phyloP scores from a whole-genome alignment of 2,329 filamentous ascomycete genomes.

The Calonectria multiphialidica region DNA sequence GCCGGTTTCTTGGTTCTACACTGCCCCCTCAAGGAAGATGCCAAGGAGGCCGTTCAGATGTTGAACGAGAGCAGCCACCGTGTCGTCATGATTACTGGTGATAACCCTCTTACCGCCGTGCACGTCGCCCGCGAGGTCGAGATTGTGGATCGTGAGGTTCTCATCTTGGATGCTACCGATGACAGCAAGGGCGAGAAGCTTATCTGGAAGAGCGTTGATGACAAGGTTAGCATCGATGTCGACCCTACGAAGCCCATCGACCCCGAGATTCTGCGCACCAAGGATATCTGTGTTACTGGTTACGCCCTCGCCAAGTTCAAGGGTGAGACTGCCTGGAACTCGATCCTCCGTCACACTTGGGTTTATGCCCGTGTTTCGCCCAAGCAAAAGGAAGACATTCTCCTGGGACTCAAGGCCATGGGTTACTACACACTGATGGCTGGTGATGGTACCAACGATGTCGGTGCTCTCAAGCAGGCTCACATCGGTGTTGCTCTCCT shows the following conservation, averaged over 20 bases:
- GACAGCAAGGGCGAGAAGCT: constrained; percentile 86
- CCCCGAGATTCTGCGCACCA: constrained; percentile 81
- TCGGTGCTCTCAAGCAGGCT: constrained; percentile 96
- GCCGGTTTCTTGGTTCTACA: constrained; percentile 96
- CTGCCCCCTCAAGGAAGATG: constrained; percentile 96
- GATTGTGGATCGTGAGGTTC: constrained; percentile 94
- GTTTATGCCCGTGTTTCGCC: constrained; percentile 98
- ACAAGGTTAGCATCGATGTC: constrained; percentile 86
- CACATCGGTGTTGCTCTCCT: constrained; percentile 96
- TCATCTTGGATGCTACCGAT: constrained; percentile 96
- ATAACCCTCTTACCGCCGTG: constrained; percentile 96
- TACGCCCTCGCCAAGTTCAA: constrained; percentile 93
- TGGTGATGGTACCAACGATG: constrained; percentile 97
- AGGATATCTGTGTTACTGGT: constrained; percentile 95
- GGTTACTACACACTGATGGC: constrained; percentile 99
- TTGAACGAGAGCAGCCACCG: constrained; percentile 98
- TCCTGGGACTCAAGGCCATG: constrained; percentile 95
- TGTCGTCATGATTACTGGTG: constrained; percentile 98
- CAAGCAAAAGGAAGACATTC: constrained; percentile 98
- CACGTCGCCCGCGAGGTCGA: constrained; percentile 96
- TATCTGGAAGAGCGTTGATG: constrained; percentile 95
- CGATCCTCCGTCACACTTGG: constrained; percentile 91
- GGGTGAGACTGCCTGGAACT: constrained; percentile 79
- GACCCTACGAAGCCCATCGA: constrained; percentile 87
- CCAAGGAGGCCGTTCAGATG: constrained; percentile 93